phyloP scores from a whole-genome alignment of 306 rosid species.

The Rosa persica region DNA sequence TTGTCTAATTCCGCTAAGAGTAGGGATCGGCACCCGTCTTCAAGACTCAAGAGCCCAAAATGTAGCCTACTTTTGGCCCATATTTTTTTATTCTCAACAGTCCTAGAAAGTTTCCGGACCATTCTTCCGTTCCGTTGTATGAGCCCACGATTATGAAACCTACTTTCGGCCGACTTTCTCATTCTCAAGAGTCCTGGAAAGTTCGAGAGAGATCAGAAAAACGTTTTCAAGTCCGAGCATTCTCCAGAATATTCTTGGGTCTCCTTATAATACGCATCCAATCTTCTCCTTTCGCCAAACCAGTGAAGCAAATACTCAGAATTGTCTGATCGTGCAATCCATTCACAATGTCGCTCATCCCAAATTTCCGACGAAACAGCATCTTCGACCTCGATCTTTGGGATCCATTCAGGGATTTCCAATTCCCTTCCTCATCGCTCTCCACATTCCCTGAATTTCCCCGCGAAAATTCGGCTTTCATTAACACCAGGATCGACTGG shows the following conservation, averaged over 20 bases:
- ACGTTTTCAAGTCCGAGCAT: not conserved
- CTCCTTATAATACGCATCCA: too few species aligned
- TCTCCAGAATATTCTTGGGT: not conserved
- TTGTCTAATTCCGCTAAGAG: too few species aligned
- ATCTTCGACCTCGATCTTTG: not conserved
- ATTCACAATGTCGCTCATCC: not conserved
- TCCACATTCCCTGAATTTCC: slow-evolving; percentile 3
- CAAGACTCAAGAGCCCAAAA: too few species aligned
- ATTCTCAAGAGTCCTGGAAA: not conserved
- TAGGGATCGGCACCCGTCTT: too few species aligned
- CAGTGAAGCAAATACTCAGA: not conserved
- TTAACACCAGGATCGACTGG: slow-evolving; percentile 11
- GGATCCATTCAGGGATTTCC: slow-evolving; percentile 16
- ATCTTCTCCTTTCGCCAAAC: too few species aligned
- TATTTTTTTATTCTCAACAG: too few species aligned
- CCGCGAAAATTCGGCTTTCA: not conserved
- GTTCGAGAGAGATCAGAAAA: not conserved
- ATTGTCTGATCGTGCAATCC: not conserved
- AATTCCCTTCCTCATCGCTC: not conserved
- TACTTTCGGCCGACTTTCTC: not conserved
- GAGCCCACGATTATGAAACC: not conserved
- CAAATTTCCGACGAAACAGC: not conserved
- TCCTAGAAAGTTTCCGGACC: too few species aligned
- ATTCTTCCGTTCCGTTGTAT: too few species aligned
- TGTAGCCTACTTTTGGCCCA: too few species aligned